Evolutionary conservation across 2,329 filamentous ascomycete species (phyloP), one percentile per base, ranked within the genome.

Genomic region (Aureobasidium sp.): DNA sequence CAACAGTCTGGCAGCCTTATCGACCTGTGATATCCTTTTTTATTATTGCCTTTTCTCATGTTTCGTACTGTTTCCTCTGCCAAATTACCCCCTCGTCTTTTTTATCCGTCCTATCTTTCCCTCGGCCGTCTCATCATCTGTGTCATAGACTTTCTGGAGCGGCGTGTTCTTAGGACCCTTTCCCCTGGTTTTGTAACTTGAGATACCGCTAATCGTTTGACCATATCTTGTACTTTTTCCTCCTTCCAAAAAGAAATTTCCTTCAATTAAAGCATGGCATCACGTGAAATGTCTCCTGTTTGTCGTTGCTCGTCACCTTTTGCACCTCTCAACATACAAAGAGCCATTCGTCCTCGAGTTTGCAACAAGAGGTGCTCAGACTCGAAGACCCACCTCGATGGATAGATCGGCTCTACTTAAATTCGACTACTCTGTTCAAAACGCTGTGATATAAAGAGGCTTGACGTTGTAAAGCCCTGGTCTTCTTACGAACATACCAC

Each of bases 1-100:
- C 74, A 75, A 60, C 76, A 76, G 64, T 76, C 77, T 52, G 74
- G 74, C 61, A 86, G 84, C 70, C 71, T 87, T 75, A 87, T 87
- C 71, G 84, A 87, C 72, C 72, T 87, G 68, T 85, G 64, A 42
- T 42, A n/a, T 31, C 17, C 29, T 27, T 31, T 12, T 58, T 19
- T 24, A 29, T 12, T 35, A 22, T 33, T 45, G n/a, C 12, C 24
- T 24, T 49, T 50, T 22, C 19, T 33, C 27, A 17, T 50, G 24
- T 54, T 15, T 54, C 48, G 54, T 48, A 37, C 54, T 39, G 54
- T 42, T 40, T 45, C 14, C 12, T 35, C 19, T 40, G 52, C 24
- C 39, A 33, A 57, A 57, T 15, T 54, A 57, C 53, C 53, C 52
- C 39, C 35, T 14, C 24, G 17, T 45, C 40, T 15, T 33, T 57